Base-by-base conservation (phyloP, 2,329 filamentous ascomycete species). In the Waltergamsia citrina region DNA sequence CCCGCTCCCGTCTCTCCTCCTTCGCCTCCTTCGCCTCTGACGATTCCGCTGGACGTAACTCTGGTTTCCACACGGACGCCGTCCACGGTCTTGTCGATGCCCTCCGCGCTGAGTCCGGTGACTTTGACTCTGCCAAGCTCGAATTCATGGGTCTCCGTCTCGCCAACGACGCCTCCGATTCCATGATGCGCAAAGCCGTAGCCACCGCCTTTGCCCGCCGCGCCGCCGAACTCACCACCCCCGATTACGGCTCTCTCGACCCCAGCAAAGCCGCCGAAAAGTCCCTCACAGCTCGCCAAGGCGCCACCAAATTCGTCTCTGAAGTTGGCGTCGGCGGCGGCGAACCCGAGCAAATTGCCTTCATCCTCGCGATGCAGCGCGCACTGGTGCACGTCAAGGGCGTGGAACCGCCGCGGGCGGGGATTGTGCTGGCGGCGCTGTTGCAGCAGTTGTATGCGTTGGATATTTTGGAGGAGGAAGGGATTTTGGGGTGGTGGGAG, bases 101-200 rank as follows among this genome's bases (percentile, higher is more conserved):
- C 17, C 69, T 96, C 27, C 80, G 82, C 33, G 81, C 79, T 16
- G 76, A 78, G 10, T 73, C 75, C 11, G 74, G 78, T 9, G 85
- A 93, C 52, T 92, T 94, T 42, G 88, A 94, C 49, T 69, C 68
- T 3, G 74, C 76, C 32, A 86, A 90, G 53, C 74, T 96, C 22
- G 92, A 98, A 54, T 83, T 98, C 41, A 94, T 88, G 65, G 85
- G 86, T 30, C 69, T 96, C n/a, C 81, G 90, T 9, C 85, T 98
- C 56, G 82, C 81, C 35, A 85, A 84, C 48, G 86, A 96, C 49
- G 92, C 92, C 3, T 88, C 86, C 1, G 90, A 94, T 50, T 73
- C 81, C 43, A 83, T 92, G 56, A 85, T 96, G 49, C 84, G 90
- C 29, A 80, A 81, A 22, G 87, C 92, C 12, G 80, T 96, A 17